A percentile compares a stretch with the other conserved stretches of the same genome.
These are phyloP conservation scores for Calonectria naviculata DNA, from an alignment of 2,329 filamentous ascomycete species.

Conservation along the genomic window DNA sequence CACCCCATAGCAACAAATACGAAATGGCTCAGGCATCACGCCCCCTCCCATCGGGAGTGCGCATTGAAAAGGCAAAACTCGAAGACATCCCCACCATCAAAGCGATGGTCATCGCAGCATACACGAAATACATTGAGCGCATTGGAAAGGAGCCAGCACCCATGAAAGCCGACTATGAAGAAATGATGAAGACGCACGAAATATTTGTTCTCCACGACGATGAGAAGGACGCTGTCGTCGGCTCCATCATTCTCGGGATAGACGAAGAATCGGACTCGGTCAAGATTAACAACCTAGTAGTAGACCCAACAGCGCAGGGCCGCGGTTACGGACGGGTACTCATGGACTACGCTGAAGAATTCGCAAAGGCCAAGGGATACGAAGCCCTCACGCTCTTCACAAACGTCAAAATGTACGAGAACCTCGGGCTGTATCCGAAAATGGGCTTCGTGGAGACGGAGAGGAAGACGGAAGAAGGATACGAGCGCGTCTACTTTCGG, in stretches of 20 bases:
- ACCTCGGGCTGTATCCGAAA: constrained; percentile 40
- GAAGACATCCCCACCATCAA: constrained; percentile 43
- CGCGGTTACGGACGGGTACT: constrained; percentile 45
- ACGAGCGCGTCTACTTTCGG: constrained; percentile 49
- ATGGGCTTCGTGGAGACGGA: constrained; percentile 48
- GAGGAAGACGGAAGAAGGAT: constrained; percentile 44
- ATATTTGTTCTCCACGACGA: constrained; percentile 36
- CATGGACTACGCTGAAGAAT: constrained; percentile 44
- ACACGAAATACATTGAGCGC: constrained; percentile 47
- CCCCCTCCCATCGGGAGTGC: not conserved
- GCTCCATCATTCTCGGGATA: constrained; percentile 42
- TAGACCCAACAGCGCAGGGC: constrained; percentile 44
- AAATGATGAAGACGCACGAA: constrained; percentile 39
- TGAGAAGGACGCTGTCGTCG: constrained; percentile 28
- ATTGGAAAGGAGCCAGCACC: constrained; percentile 49
- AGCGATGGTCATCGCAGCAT: constrained; percentile 43
- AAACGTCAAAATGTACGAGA: constrained; percentile 50
- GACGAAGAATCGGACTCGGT: constrained; percentile 28
- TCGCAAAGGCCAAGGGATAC: constrained; percentile 35
- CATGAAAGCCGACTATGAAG: constrained; percentile 47
- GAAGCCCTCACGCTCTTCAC: constrained; percentile 44
- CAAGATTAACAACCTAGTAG: constrained; percentile 42
- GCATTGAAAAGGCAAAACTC: constrained; percentile 8
- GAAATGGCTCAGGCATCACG: not conserved
- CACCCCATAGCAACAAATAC: not conserved